These are phyloP conservation scores for Fusarium subglutinans DNA, from an alignment of 2,329 filamentous ascomycete genomes.

Conservation along the genomic window DNA sequence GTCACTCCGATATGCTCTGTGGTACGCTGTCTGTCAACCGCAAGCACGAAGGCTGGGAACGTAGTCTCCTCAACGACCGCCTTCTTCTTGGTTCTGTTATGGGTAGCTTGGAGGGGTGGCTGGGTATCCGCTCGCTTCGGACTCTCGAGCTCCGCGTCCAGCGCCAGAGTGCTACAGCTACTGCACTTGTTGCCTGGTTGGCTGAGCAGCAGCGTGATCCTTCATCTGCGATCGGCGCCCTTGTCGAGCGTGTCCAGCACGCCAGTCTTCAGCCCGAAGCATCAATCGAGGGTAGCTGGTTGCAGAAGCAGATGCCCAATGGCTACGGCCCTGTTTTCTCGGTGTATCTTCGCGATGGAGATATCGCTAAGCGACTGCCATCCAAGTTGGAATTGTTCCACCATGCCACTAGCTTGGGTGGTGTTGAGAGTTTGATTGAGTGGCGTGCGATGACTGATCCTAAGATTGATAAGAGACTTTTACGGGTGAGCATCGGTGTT, in stretches of 20 bases:
- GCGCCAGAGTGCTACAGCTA: conserved; percentile 78
- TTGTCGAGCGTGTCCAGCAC: conserved; percentile 74
- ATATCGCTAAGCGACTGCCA: conserved; percentile 74
- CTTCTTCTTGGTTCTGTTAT: conserved; percentile 84
- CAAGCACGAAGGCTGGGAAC: conserved; percentile 64
- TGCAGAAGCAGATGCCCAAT: conserved; percentile 87
- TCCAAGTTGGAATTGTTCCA: conserved; percentile 85
- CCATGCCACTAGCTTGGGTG: conserved; percentile 92
- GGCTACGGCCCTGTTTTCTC: conserved; percentile 92
- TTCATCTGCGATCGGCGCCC: conserved; percentile 56
- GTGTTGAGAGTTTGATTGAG: conserved; percentile 95
- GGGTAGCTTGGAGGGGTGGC: conserved; percentile 91
- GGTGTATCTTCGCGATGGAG: conserved; percentile 69
- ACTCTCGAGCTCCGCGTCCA: conserved; percentile 86
- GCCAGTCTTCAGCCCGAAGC: conserved; percentile 79
- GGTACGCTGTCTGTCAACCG: conserved; percentile 78
- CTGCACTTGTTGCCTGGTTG: conserved; percentile 77
- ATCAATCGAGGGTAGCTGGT: conserved; percentile 70
- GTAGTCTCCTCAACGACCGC: conserved; percentile 71
- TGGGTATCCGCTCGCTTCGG: conserved; percentile 85
- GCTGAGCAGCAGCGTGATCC: conserved; percentile 55
- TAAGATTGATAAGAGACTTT: conserved; percentile 73
- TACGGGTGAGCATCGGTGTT: conserved; percentile 86
- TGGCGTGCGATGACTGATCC: conserved; percentile 92
- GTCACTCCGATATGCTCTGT: conserved; percentile 92